Base-by-base conservation (phyloP, 2,329 filamentous ascomycete species). In the Aspergillus viridinutans region DNA sequence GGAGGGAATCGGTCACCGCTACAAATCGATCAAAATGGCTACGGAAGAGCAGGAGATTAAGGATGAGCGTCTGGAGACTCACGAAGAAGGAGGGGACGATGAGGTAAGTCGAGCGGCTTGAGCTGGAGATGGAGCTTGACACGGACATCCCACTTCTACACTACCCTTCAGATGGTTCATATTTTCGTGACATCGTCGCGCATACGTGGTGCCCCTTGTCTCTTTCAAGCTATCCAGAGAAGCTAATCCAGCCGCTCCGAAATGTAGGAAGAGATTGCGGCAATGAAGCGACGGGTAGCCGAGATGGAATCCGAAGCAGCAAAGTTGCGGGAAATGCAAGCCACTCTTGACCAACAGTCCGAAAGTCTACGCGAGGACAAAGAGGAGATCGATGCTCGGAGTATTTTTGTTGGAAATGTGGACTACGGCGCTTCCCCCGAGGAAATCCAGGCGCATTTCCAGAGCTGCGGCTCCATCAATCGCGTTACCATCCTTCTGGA, bases 341-440 rank as follows among this genome's bases (percentile, higher is more conserved):
- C 87, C 55, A 87, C 83, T 54, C 83, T 97, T 60, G 93, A 97
- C 73, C 87, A 92, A 72, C 89, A 94, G 69, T 87, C 86, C 61
- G 87, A 91, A 63, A 90, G 90, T 66, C 82, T 94, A 60, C 85
- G 89, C 64, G 94, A 97, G 72, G 92, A 92, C 79, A 96, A 95
- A 77, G 92, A 97, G 74, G 95, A 97, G 65, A 87, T 99, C 58
- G 94, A 99, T 77, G 88, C 88, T 64, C 88, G 94, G 69, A 97
- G 92, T 78, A 92, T 99, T 76, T 99, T 99, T 74, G 94, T 99
- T 48, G 94, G 94, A 65, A 99, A 99, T 68, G 94, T 99, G 64
- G 94, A 99, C 77, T 99, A 99, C 76, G 92, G 90, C 61, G 92
- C 93, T 23, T 95, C 92, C 28, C 94, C 94, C 2, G 94, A 99